A percentile compares a stretch with the other conserved stretches of the same genome.
Evolutionary conservation across 768 basidiomycete genomes (phyloP).

Genomic region (Boletus reticulatus): DNA sequence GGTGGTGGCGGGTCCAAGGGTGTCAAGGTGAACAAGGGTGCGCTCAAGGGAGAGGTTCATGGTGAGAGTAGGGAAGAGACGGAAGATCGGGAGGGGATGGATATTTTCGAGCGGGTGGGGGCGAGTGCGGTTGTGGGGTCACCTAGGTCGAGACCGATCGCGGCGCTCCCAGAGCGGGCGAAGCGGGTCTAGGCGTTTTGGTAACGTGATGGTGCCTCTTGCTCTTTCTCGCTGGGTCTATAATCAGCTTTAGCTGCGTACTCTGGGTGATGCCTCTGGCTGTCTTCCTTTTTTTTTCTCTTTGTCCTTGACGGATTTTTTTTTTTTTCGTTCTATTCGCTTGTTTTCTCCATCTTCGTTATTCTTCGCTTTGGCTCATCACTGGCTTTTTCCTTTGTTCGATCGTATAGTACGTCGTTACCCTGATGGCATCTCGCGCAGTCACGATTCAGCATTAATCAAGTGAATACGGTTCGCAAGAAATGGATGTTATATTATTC

Average conservation of each 20-base stretch:
- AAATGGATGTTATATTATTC: no score
- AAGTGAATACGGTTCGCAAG: no score
- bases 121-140: constrained; percentile 20
- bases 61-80: background rate
- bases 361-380: no score
- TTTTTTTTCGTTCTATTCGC: background rate
- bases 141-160: constrained; percentile 25
- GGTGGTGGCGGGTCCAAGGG: constrained; percentile 16
- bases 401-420: no score
- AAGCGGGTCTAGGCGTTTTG: constrained; percentile 16
- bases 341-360: no score
- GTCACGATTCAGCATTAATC: no score
- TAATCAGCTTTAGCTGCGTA: background rate
- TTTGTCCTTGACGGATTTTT: background rate
- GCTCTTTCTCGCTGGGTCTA: background rate
- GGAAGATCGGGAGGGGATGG: background rate
- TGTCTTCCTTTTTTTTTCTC: background rate
- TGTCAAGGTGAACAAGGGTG: constrained; percentile 3
- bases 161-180: constrained; percentile 31
- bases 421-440: no score
- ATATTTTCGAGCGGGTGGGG: background rate
- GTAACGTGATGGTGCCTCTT: background rate
- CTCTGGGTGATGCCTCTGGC: background rate
- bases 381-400: no score
- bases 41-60: background rate